Evolutionary conservation across 495 filamentous ascomycete species (phyloP), one percentile per base, ranked within the genome.

Genomic region (Sordaria brevicollis): DNA sequence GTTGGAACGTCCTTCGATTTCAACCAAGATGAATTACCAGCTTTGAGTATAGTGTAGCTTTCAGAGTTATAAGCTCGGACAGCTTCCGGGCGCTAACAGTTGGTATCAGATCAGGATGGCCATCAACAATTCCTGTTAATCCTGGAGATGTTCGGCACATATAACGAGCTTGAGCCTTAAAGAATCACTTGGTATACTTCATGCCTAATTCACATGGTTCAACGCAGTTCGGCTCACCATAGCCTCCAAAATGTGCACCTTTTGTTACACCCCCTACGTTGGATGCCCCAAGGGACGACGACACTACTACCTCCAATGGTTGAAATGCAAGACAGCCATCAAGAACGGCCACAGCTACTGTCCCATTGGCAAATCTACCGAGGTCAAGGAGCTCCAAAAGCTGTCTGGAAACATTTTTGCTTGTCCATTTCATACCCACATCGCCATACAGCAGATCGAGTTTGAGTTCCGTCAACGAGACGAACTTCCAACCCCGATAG

Each of bases 241-340:
- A 62, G 1, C 49, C 25, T 21, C 6, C 74, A 72, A 69, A 15
- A 78, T 76, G 76, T 78, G 76, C 69, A 76, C 73, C 17, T 78
- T 74, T 70, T 73, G 74, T 71, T 78, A 75, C 71, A 78, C 76
- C 5, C 75, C 76, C 9, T 78, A 78, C 67, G 49, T 49, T 15
- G 76, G 76, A 43, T 78, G 76, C 70, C 25, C 29, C 7, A 68
- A 68, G 13, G 71, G 70, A 11, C 31, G 75, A 66, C 75, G 76
- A 66, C 76, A 78, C 68, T 78, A 69, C 69, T 78, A 73, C 66
- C 71, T 78, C 68, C 76, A 78, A 34, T 78, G 76, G 76, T 73
- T 78, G 35, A 78, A 78, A 70, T 78, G 76, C 75, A 68, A 66
- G 65, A 73, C 68, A 13, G 76, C 76, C 34, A 29, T 70, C 35